Percentiles rank a stretch among this genome's conserved stretches.
phyloP scores from a whole-genome alignment of 768 basidiomycete genomes.

The Roridomyces roridus region DNA sequence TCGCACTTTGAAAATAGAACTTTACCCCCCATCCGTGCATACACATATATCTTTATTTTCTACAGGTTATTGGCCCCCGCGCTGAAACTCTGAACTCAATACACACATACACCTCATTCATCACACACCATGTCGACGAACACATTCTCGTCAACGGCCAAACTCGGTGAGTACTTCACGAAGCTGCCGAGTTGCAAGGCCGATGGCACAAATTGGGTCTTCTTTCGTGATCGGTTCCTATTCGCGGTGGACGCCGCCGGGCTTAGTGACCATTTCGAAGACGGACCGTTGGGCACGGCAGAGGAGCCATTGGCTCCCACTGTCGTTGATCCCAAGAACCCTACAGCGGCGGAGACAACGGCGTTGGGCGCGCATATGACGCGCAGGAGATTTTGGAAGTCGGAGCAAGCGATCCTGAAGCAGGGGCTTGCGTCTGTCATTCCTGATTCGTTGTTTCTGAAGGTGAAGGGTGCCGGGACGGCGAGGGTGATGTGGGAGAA shows the following conservation, averaged over 20 bases:
- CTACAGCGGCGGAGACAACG: not conserved
- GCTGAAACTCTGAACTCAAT: no score
- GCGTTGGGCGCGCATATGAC: not conserved
- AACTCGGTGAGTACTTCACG: slow-evolving; percentile 15
- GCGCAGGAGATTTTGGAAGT: slow-evolving; percentile 15
- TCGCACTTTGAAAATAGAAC: no score
- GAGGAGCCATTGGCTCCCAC: not conserved
- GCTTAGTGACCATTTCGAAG: not conserved
- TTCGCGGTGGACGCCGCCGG: slow-evolving; percentile 1
- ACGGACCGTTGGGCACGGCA: not conserved
- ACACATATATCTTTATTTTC: no score
- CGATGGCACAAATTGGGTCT: slow-evolving; percentile 8
- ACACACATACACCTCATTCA: no score
- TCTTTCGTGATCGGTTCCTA: no score
- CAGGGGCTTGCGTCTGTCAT: slow-evolving; percentile 29
- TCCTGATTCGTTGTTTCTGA: slow-evolving; percentile 29
- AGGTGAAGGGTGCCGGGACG: slow-evolving; percentile 17
- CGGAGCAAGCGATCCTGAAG: slow-evolving; percentile 25
- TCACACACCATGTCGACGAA: slow-evolving; percentile 8
- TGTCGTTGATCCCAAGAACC: not conserved
- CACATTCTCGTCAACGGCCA: slow-evolving; percentile 10
- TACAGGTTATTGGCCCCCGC: no score
- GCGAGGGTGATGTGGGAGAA: slow-evolving; percentile 27
- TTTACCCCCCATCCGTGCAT: no score
- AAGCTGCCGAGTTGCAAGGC: slow-evolving; percentile 6